Conservation (phyloP, 805 yeast species). For the Komagataella mondaviorum region DNA sequence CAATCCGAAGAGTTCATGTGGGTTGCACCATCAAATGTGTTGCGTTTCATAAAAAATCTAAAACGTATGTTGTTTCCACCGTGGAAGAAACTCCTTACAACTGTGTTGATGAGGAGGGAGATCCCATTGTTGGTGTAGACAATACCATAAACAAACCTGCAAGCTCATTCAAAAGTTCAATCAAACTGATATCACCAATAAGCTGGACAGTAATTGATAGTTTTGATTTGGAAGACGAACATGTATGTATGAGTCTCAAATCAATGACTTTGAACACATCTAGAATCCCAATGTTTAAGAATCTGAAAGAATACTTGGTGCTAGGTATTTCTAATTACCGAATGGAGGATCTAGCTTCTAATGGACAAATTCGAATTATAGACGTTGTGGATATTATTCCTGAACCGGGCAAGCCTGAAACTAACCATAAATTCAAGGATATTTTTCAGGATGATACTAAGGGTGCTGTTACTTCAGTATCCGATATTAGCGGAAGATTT, state of each 20-base stretch:
- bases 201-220: constrained; percentile 71
- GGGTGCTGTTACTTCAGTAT: constrained; percentile 72
- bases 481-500: constrained; percentile 74
- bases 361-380: constrained; percentile 62
- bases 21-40: constrained; percentile 55
- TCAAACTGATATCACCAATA: constrained; percentile 57
- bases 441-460: constrained; percentile 60
- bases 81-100: constrained; percentile 43
- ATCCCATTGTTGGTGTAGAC: constrained; percentile 41
- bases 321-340: constrained; percentile 69
- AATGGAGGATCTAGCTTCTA: constrained; percentile 69
- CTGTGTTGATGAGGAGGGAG: constrained; percentile 66
- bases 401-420: constrained; percentile 78
- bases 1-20: constrained; percentile 35
- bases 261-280: constrained; percentile 37
- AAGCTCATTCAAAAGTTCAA: constrained; percentile 44
- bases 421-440: constrained; percentile 64
- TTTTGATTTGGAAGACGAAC: constrained; percentile 52
- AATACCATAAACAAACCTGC: constrained; percentile 31
- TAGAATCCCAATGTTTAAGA: constrained; percentile 10
- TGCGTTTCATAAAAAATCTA: constrained; percentile 54
- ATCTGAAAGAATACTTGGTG: constrained; percentile 46
- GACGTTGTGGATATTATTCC: constrained; percentile 80
- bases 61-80: constrained; percentile 51
- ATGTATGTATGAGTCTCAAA: constrained; percentile 44